Conservation (phyloP, 2,329 filamentous ascomycete species). For the Phyllosticta citribraziliensis region DNA sequence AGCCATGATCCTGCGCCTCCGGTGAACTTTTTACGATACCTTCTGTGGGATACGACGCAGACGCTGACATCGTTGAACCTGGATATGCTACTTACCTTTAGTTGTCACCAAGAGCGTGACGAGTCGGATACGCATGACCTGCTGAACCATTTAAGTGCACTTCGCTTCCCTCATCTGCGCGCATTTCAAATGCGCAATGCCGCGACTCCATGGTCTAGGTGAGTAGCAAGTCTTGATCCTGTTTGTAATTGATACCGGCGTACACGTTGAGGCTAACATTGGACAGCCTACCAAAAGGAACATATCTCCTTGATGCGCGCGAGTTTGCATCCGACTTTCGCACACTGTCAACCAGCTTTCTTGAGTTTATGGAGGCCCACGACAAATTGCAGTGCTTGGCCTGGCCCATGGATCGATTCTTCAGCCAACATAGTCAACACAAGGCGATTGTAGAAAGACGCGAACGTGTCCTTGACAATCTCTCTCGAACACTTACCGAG, state of each 20-base stretch:
- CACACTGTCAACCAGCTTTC: slow-evolving; percentile 15
- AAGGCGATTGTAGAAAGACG: slow-evolving; percentile 14
- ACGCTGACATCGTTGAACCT: slow-evolving; percentile 26
- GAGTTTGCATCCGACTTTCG: not conserved
- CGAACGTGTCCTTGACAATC: slow-evolving; percentile 26
- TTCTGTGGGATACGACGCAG: slow-evolving; percentile 12
- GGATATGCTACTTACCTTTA: slow-evolving; percentile 21
- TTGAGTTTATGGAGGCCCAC: slow-evolving; percentile 37
- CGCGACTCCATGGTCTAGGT: slow-evolving; percentile 19
- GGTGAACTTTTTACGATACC: slow-evolving; percentile 6
- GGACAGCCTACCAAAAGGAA: slow-evolving; percentile 10
- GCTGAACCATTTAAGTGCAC: slow-evolving; percentile 4
- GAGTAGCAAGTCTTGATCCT: slow-evolving; percentile 19
- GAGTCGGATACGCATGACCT: not conserved
- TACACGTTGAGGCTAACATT: not conserved
- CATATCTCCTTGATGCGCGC: slow-evolving; percentile 3
- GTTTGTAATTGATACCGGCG: not conserved
- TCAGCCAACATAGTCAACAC: slow-evolving; percentile 20
- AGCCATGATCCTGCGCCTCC: not conserved
- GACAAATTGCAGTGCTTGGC: slow-evolving; percentile 34
- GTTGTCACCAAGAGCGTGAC: not conserved
- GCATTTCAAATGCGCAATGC: slow-evolving; percentile 39
- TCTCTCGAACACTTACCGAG: slow-evolving; percentile 31
- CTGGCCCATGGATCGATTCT: slow-evolving; percentile 39
- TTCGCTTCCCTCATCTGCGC: slow-evolving; percentile 34